Base-by-base conservation (phyloP, 768 basidiomycete genomes). In the Termitomyces heimii region DNA sequence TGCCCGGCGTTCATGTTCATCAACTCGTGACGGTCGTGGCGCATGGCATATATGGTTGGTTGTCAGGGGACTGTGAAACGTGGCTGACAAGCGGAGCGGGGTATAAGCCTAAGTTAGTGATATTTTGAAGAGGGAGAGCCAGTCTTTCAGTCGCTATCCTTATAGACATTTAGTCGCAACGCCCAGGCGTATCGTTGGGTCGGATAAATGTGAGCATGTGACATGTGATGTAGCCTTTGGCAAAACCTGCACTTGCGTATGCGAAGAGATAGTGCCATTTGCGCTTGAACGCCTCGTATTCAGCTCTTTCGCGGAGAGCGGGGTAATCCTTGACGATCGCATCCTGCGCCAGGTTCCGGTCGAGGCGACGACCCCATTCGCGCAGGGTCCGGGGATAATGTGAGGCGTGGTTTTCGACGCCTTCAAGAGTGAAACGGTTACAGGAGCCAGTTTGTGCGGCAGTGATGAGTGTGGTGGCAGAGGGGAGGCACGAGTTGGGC, bases 361-460 rank as follows among this genome's bases (percentile, higher is more conserved):
- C 84, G 57, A 95, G 83, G 31, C 92, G 82, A 31, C 86, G 78
- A 31, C 84, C 84, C 94, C 94, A 96, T 74, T 93, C 92, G 52
- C 93, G 84, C n/a, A 96, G 80, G 28, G 94, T 96, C 50, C 93
- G 86, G 31, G 94, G 92, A 73, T 96, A 93, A 67, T 93, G 89
- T 42, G 88, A 83, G 48, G 86, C 84, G 61, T 92, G 89, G 67
- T 94, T 95, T 67, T 90, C 88, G 34, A 96, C 88, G 29, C 81
- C 80, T 60, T 95, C 90, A 8, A 96, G 77, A 18, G 90, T 88
- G 71, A 96, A 89, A 52, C 85, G 80, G 34, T 86, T 85, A 60
- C 86, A 79, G 22, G 91, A 84, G 24, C 82, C 86, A 1, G 78
- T 71, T 51, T 88, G 81, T 10, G 91, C 86, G 39, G 85, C 84